Evolutionary conservation across 495 filamentous ascomycete genomes (phyloP).

Genomic region (Talaromyces borbonicus): DNA sequence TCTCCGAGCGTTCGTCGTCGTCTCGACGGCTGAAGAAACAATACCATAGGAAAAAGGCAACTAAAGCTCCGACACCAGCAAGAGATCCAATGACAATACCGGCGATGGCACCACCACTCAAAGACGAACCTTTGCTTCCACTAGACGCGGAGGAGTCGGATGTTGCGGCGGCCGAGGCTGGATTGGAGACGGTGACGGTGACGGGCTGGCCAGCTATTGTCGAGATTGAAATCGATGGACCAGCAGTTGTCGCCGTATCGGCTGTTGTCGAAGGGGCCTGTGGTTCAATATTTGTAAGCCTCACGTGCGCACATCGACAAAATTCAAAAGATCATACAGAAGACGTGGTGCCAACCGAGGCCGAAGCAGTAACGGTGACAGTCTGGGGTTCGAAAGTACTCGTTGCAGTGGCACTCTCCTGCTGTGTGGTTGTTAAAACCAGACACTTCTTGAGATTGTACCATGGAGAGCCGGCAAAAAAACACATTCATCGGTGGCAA

Average conservation of each 20-base stretch:
- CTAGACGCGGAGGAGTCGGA: conserved; percentile 10
- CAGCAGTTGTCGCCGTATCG: conserved; percentile 17
- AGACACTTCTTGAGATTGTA: conserved; percentile 8
- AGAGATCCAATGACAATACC: conserved; percentile 42
- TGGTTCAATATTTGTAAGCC: too few species aligned
- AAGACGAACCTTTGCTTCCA: conserved; percentile 13
- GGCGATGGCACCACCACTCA: conserved; percentile 32
- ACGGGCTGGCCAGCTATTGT: conserved; percentile 39
- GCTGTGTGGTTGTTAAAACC: conserved; percentile 12
- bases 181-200: conserved; percentile 42
- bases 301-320: not conserved
- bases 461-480: not conserved
- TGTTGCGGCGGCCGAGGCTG: conserved; percentile 14
- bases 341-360: conserved; percentile 7
- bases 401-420: conserved; percentile 6
- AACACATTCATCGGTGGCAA: not conserved
- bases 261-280: conserved; percentile 7
- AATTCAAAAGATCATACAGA: conserved; percentile 9
- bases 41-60: conserved; percentile 30
- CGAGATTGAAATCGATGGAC: conserved; percentile 35
- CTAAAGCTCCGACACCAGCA: conserved; percentile 31
- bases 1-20: conserved; percentile 14
- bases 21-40: conserved; percentile 34
- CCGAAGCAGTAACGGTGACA: conserved; percentile 8
- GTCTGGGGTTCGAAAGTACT: conserved; percentile 7